Conservation (phyloP, 371 early-diverging fungal species). For the Dinochytrium kinnereticum region DNA sequence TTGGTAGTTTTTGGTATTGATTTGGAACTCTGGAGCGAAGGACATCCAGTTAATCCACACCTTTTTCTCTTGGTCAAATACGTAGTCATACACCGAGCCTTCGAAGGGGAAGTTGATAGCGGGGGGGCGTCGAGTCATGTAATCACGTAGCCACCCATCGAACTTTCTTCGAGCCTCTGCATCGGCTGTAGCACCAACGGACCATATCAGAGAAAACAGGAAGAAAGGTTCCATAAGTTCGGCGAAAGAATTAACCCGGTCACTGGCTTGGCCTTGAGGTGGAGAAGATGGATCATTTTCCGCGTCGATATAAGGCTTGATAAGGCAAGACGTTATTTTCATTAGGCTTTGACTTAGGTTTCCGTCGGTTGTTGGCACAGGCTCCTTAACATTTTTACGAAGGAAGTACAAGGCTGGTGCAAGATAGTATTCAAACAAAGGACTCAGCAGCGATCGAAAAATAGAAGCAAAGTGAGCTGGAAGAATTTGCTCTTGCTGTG, state of each 20-base stretch:
- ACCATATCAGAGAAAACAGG: conserved; percentile 61
- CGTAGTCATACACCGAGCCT: conserved; percentile 56
- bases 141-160: conserved; percentile 50
- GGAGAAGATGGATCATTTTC: conserved; percentile 2
- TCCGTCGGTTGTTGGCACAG: conserved; percentile 57
- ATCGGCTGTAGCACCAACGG: conserved; percentile 59
- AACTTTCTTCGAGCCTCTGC: conserved; percentile 58
- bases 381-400: conserved; percentile 50
- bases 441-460: conserved; percentile 33
- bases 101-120: conserved; percentile 44
- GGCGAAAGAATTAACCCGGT: conserved; percentile 35
- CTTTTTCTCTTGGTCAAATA: conserved; percentile 44
- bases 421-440: conserved; percentile 52
- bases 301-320: conserved; percentile 38
- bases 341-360: conserved; percentile 54
- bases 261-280: conserved; percentile 15
- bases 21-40: conserved; percentile 41
- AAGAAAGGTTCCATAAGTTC: conserved; percentile 56
- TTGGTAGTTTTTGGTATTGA: conserved; percentile 34
- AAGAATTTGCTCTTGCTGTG: conserved; percentile 34
- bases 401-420: conserved; percentile 50
- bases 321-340: conserved; percentile 51
- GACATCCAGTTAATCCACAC: conserved; percentile 60
- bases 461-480: conserved; percentile 28
- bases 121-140: conserved; percentile 29